Base-by-base conservation (phyloP, 2,329 filamentous ascomycete genomes). In the Pseudogymnoascus sp. region DNA sequence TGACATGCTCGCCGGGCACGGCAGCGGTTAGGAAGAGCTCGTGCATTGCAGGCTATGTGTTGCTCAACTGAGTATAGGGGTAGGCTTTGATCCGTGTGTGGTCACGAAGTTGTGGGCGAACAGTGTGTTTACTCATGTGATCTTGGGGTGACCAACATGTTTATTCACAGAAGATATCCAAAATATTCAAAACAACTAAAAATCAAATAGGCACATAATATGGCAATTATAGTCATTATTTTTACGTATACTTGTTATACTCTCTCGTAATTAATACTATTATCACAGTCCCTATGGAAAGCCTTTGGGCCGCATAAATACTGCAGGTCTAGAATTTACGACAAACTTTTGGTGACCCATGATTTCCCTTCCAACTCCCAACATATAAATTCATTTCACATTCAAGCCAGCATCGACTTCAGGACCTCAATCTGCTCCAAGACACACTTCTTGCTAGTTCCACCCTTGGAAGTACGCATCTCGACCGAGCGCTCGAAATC, bases 401-500 rank as follows among this genome's bases (percentile, higher is more conserved):
- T 61, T 41, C 36, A 61, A 39, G 38, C 62, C 33, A 79, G 65
- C 69, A 76, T 75, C 55, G 71, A 70, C 66, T 74, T 75, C 62
- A 81, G 66, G 5, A 78, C 80, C 69, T 81, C 76, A 66, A 89
- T 81, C 77, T 90, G 86, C 76, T 87, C 81, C 66, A 83, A 69
- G 5, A 89, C 87, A 23, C 83, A 82, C 11, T 81, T 82, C 76
- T 83, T 86, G 77, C 89, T 92, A 23, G 90, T 94, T 28, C 91
- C 90, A 23, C 91, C 92, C 67, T 85, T 86, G 2, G 90, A 87
- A 42, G 85, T 83, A 71, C 88, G 85, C 78, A 88, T 82, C 80
- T 96, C 91, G 5, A 96, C 90, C 64, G 87, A 90, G 66, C 84
- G 84, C 76, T 95, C 87, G 71, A 94, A 96, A 75, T 95, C 83